Evolutionary conservation across 129 eudicot species (phyloP), one percentile per base, ranked within the genome.

Genomic region (Erigeron canadensis): DNA sequence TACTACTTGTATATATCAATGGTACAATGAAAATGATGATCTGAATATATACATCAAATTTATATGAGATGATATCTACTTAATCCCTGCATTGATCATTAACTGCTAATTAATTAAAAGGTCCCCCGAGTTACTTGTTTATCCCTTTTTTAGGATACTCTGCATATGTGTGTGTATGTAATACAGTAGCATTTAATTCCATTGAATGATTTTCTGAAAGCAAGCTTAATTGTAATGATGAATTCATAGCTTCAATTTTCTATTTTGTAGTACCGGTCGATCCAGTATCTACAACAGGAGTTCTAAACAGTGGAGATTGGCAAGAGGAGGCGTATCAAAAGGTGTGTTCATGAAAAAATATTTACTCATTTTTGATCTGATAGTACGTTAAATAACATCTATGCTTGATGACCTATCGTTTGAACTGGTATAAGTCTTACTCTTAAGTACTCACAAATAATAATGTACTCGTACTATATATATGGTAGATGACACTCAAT

Each of bases 311-410:
- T 54, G 90, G 89, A 70, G 97, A 90, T 62, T 85, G 91, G 95
- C 91, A 87, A 76, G 97, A 90, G 82, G 97, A 90, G 81, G 70
- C 80, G 58, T 87, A 83, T 75, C 97, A 90, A 59, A 90, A 85
- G 97, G 97, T 90, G 72, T 2, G 28, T 43, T 11, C 42, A 15
- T 34, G 57, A 62, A n/a, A 43, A 34, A 37, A 45, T 34, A 60
- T 13, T 34, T 9, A 34, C 34, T 3, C 10, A 34, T 34, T 60
- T 34, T 15, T 15, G 8, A 53, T 16, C 1, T 53, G 22, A 53
- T 53, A 53, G 3, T 28, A 28, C 34, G 22, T 4, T 53, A 53
- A 53, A 16, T 15, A n/a, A n/a, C n/a, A 15, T 8, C 2, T 18
- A 53, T 53, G 58, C 18, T 53, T 16, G 16, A 16, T 53, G 22